These are phyloP conservation scores for Diospyros kaki DNA, from an alignment of 148 eudicot genomes.

Conservation along the genomic window DNA sequence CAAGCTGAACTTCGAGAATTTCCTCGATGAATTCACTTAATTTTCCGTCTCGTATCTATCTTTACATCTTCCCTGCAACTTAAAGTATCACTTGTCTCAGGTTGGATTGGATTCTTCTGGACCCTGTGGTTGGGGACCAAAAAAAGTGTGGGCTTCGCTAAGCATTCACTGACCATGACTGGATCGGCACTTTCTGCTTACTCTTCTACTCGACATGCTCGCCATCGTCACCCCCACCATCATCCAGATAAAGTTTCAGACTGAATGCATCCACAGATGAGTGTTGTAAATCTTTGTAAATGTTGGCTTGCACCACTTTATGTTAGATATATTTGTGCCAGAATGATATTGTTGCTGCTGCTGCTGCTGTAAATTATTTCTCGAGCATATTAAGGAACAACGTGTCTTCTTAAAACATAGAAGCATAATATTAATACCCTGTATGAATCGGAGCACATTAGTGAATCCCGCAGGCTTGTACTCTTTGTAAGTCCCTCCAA, in stretches of 20 bases:
- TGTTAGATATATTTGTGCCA: too few species aligned
- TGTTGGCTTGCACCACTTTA: too few species aligned
- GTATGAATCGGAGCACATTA: too few species aligned
- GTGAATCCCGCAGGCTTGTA: too few species aligned
- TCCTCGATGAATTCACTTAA: background rate
- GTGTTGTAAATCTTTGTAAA: too few species aligned
- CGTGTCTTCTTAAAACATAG: too few species aligned
- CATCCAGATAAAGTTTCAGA: conserved; percentile 19
- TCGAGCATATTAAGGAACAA: too few species aligned
- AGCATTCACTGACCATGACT: conserved; percentile 40
- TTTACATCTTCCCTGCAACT: background rate
- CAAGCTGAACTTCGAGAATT: background rate
- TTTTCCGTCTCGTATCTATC: too few species aligned
- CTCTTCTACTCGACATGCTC: conserved; percentile 18
- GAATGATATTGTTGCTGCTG: too few species aligned
- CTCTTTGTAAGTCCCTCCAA: too few species aligned
- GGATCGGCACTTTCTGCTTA: conserved; percentile 54
- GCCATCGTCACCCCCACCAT: conserved; percentile 25
- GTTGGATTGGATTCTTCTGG: conserved; percentile 76
- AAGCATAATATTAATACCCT: too few species aligned
- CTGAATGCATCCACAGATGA: background rate
- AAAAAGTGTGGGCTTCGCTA: conserved; percentile 45
- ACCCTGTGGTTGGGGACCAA: conserved; percentile 44
- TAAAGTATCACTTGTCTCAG: conserved; percentile 20
- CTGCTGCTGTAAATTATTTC: too few species aligned